These are phyloP conservation scores for Cucurbita pepo DNA, from an alignment of 306 rosid genomes.

Conservation along the genomic window DNA sequence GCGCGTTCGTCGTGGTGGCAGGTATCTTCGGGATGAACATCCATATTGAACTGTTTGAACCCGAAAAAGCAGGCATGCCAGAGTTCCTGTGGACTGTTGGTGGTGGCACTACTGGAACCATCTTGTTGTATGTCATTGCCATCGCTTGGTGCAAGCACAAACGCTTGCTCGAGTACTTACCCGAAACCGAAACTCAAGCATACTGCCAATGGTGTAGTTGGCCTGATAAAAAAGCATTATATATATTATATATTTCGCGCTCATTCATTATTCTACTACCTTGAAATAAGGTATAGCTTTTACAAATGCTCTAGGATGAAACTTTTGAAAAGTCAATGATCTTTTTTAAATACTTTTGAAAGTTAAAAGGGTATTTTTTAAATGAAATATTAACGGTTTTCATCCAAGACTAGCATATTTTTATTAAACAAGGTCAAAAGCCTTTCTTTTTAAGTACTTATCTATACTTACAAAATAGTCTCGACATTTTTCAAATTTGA, in stretches of 20 bases:
- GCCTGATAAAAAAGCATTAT: neutral
- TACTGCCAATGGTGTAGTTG: neutral
- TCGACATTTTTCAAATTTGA: too few species aligned
- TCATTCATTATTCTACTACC: neutral
- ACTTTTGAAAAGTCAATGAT: too few species aligned
- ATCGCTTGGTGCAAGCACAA: slow-evolving; percentile 60
- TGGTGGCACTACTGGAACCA: slow-evolving; percentile 26
- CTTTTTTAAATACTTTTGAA: too few species aligned
- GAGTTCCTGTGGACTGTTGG: slow-evolving; percentile 55
- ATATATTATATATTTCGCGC: neutral
- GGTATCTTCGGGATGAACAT: slow-evolving; percentile 91
- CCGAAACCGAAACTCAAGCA: neutral
- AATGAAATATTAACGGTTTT: too few species aligned
- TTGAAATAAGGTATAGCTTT: neutral
- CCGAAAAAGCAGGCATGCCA: slow-evolving; percentile 13
- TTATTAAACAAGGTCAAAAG: too few species aligned
- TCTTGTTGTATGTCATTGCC: slow-evolving; percentile 42
- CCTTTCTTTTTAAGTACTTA: too few species aligned
- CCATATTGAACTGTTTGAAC: slow-evolving; percentile 42
- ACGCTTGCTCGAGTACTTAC: slow-evolving; percentile 41
- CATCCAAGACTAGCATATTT: too few species aligned
- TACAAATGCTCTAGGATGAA: neutral
- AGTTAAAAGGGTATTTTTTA: too few species aligned
- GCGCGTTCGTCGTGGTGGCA: slow-evolving; percentile 84
- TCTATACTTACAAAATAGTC: too few species aligned